Percentiles rank a stretch among this genome's conserved stretches.
Evolutionary conservation across 2,329 filamentous ascomycete species (phyloP).

Genomic region (Ophiocordyceps camponoti-saundersi): DNA sequence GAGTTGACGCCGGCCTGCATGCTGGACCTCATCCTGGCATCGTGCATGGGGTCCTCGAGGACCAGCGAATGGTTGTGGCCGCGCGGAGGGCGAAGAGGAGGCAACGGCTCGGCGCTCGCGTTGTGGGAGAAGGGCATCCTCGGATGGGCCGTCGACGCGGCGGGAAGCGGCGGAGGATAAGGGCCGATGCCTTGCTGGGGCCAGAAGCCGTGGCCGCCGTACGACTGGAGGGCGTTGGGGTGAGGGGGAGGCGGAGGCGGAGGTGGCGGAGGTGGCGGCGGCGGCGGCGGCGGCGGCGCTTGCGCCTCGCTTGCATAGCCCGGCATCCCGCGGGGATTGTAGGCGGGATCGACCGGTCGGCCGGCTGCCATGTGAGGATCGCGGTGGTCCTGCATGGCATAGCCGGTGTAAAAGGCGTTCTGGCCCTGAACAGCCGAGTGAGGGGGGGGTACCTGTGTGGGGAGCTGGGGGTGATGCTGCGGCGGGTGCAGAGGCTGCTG

Average conservation of each 20-base stretch:
- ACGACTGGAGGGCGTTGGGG: constrained; percentile 3
- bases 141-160: constrained; percentile 6
- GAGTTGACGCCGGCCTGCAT: constrained; percentile 9
- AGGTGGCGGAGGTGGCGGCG: constrained; percentile 1
- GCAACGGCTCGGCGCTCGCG: constrained; percentile 17
- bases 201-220: constrained; percentile 16
- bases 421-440: constrained; percentile 6
- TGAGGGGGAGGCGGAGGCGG: not conserved
- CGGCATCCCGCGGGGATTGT: constrained; percentile 14
- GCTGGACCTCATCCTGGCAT: constrained; percentile 13
- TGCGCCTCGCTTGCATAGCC: constrained; percentile 11
- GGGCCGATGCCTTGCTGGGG: constrained; percentile 8
- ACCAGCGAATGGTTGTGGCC: constrained; percentile 14
- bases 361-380: constrained; percentile 11
- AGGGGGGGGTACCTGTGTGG: constrained; percentile 8
- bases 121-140: constrained; percentile 19
- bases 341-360: constrained; percentile 15
- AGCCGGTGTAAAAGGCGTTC: constrained; percentile 11
- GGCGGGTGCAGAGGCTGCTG: not conserved
- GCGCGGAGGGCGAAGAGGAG: constrained; percentile 20
- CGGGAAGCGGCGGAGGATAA: constrained; percentile 9
- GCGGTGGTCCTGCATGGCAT: constrained; percentile 12
- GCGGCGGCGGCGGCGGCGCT: not conserved
- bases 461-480: not conserved
- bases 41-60: constrained; percentile 15